Evolutionary conservation across 176 grass and related monocot species (phyloP).

Genomic region (Chloris gayana): DNA sequence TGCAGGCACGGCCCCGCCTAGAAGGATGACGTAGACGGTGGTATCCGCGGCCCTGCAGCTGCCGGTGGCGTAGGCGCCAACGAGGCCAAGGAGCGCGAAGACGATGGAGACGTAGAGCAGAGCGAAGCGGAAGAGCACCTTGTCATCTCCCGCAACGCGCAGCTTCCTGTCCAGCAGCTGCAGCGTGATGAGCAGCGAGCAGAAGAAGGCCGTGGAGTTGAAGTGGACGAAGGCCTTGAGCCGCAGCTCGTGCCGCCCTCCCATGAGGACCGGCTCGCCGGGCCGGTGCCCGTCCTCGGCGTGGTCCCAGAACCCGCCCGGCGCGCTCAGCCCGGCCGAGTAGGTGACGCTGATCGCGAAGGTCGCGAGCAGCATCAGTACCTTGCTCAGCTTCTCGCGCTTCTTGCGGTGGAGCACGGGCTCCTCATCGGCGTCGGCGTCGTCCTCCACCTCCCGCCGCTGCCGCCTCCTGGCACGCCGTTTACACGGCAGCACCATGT

Average conservation of each 20-base stretch:
- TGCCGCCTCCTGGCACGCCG: too few species aligned
- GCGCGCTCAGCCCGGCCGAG: slow-evolving; percentile 33
- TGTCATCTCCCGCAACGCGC: not conserved
- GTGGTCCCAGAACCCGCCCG: slow-evolving; percentile 34
- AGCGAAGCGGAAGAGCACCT: not conserved
- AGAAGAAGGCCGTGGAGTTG: slow-evolving; percentile 38
- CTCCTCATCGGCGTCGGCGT: not conserved
- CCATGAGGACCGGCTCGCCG: slow-evolving; percentile 7
- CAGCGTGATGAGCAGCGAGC: slow-evolving; percentile 22
- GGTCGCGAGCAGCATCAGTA: slow-evolving; percentile 40
- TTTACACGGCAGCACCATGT: not conserved
- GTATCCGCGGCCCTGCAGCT: not conserved
- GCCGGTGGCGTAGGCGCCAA: not conserved
- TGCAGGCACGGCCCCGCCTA: not conserved
- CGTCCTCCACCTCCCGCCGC: too few species aligned
- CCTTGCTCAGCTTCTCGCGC: not conserved
- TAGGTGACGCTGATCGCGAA: slow-evolving; percentile 40
- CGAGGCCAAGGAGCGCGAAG: not conserved
- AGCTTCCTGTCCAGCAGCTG: slow-evolving; percentile 27
- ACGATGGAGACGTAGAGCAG: not conserved
- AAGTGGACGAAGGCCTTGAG: slow-evolving; percentile 27
- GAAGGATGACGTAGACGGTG: not conserved
- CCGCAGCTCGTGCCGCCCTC: not conserved
- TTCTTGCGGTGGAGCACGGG: too few species aligned
- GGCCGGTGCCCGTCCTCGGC: not conserved